phyloP scores from a whole-genome alignment of 2,329 filamentous ascomycete genomes.

The Pseudogymnoascus sp. region DNA sequence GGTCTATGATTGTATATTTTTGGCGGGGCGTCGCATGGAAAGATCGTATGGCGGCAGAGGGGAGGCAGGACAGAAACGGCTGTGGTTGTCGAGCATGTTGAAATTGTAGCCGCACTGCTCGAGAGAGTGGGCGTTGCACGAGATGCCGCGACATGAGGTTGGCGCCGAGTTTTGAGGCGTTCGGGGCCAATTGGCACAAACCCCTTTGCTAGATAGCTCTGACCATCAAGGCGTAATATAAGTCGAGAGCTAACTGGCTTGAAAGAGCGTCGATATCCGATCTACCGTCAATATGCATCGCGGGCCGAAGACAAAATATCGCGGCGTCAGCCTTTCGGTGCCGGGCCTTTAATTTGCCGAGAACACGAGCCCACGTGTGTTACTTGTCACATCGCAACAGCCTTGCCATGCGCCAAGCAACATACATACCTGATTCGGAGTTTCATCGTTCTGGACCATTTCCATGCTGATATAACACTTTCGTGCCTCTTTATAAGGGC shows the following conservation, averaged over 20 bases:
- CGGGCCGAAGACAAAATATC: background rate
- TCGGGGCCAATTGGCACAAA: background rate
- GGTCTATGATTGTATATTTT: slow-evolving; percentile 27
- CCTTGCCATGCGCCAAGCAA: slow-evolving; percentile 1
- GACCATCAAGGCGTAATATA: background rate
- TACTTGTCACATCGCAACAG: background rate
- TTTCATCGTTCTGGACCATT: background rate
- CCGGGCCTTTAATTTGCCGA: background rate
- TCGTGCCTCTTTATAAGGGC: slow-evolving; percentile 5
- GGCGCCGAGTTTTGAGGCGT: background rate
- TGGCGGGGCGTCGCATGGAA: background rate
- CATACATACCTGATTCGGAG: background rate
- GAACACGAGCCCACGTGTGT: slow-evolving; percentile 2
- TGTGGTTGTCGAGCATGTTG: background rate
- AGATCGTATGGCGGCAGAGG: background rate
- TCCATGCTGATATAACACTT: slow-evolving; percentile 5
- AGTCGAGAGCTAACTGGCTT: background rate
- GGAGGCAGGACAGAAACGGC: background rate
- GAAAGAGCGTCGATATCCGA: background rate
- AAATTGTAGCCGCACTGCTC: background rate
- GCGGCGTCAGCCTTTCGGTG: background rate
- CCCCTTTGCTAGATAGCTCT: background rate
- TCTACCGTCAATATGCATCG: background rate
- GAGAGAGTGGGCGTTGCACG: slow-evolving; percentile 3
- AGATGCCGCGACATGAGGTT: background rate